A percentile compares a stretch with the other conserved stretches of the same genome.
These are phyloP conservation scores for Mikania micrantha DNA, from an alignment of 129 eudicot genomes.

Conservation along the genomic window DNA sequence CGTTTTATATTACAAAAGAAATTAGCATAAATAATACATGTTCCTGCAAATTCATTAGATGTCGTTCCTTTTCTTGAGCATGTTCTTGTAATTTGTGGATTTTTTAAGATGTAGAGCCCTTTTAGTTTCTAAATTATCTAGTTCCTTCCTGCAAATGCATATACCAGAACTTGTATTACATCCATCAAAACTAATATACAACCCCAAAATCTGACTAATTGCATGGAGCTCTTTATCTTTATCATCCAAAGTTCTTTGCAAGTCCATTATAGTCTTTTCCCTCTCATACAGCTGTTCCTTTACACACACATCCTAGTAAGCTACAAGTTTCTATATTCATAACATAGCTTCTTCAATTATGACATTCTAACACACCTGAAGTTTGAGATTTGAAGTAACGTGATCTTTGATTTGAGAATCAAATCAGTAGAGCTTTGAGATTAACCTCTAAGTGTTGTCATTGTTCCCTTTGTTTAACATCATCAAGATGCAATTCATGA, in stretches of 20 bases:
- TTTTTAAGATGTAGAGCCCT: constrained; percentile 76
- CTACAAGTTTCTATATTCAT: no score
- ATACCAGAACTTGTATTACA: not conserved
- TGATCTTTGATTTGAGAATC: constrained; percentile 76
- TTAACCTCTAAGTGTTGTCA: no score
- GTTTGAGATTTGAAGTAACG: constrained; percentile 46
- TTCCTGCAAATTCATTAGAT: constrained; percentile 78
- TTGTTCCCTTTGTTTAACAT: no score
- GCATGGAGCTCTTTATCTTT: no score
- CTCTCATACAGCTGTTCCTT: no score
- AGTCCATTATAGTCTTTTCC: no score
- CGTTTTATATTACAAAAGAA: not conserved
- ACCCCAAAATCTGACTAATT: not conserved
- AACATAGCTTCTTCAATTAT: not conserved
- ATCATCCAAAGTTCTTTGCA: no score
- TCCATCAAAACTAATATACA: not conserved
- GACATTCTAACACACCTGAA: constrained; percentile 48
- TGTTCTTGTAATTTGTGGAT: constrained; percentile 93
- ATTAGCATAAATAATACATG: constrained; percentile 40
- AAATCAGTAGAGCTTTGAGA: constrained; percentile 58
- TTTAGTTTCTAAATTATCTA: constrained; percentile 84
- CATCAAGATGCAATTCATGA: no score
- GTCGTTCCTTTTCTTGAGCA: constrained; percentile 79
- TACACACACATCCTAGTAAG: no score
- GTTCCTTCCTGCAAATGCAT: constrained; percentile 65